Evolutionary conservation across 2,329 filamentous ascomycete genomes (phyloP), one percentile per base, ranked within the genome.

Genomic region (Verticillium tricorpus): DNA sequence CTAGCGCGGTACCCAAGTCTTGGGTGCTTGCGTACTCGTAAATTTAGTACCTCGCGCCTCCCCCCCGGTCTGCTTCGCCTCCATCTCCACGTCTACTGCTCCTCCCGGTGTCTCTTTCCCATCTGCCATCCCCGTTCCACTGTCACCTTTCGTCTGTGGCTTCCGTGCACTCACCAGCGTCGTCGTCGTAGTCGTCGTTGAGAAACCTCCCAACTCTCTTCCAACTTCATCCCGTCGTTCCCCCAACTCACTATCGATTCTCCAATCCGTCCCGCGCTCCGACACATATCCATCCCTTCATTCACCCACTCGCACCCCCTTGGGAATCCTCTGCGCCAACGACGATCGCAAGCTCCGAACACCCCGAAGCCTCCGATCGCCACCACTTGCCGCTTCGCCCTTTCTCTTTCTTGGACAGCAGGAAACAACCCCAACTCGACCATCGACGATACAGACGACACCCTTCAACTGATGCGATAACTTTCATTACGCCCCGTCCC

Each of bases 401-500:
- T 57, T 32, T 22, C 22, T 50, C 50, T 31, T 34, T 57, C 60
- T 45, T 19, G 17, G n/a, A 45, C 19, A 14, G 11, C 35, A 31
- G 12, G 11, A 39, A 6, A 22, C 19, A 58, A 17, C 19, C 28
- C 28, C 25, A 14, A 37, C 56, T 17, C 17, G 22, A 9, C 37
- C 9, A 28, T 40, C 6, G 39, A n/a, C 12, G 25, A 54, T n/a
- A 35, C 14, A 54, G 14, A 60, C 52, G 6, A 45, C 35, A 55
- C 31, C 5, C 22, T 4, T 2, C 40, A 17, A 59, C 58, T 31
- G 59, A 60, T 60, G 59, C 59, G 25, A 60, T 57, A 60, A 19
- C 31, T 22, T 35, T 56, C 34, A 11, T 50, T 37, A 54, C 59
- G 59, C 57, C 61, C 63, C 63, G 56, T 60, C 64, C 64, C 63